Evolutionary conservation across 257 asterid species (phyloP).

Genomic region (Solanum medicagineum): DNA sequence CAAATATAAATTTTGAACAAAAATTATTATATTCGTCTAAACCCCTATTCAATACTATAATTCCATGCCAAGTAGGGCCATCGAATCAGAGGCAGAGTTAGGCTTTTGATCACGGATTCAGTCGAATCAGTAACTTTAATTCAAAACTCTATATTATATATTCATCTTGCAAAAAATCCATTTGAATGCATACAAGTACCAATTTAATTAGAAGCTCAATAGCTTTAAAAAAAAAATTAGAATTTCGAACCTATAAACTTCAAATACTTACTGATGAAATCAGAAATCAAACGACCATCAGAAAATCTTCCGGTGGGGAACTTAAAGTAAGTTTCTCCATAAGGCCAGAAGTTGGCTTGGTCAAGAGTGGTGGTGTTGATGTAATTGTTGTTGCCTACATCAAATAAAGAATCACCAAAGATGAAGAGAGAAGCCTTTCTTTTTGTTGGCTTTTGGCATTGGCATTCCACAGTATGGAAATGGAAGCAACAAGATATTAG

Average conservation of each 20-base stretch:
- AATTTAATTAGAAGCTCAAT: not conserved
- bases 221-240: not conserved
- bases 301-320: constrained; percentile 68
- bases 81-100: not conserved
- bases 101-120: not conserved
- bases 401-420: constrained; percentile 63
- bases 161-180: not conserved
- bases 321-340: constrained; percentile 42
- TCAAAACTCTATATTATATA: not conserved
- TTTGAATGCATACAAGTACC: not conserved
- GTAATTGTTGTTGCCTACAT: constrained; percentile 68
- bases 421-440: constrained; percentile 14
- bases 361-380: constrained; percentile 55
- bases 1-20: not conserved
- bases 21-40: not conserved
- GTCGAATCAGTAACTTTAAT: not conserved
- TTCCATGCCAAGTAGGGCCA: not conserved
- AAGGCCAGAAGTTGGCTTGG: constrained; percentile 60
- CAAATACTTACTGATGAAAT: constrained; percentile 37
- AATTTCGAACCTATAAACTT: not conserved
- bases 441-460: not conserved
- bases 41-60: not conserved
- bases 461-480: not conserved
- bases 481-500: not conserved
- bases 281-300: constrained; percentile 61